Conservation (phyloP, 2,329 filamentous ascomycete species). For the Fusarium virguliforme region DNA sequence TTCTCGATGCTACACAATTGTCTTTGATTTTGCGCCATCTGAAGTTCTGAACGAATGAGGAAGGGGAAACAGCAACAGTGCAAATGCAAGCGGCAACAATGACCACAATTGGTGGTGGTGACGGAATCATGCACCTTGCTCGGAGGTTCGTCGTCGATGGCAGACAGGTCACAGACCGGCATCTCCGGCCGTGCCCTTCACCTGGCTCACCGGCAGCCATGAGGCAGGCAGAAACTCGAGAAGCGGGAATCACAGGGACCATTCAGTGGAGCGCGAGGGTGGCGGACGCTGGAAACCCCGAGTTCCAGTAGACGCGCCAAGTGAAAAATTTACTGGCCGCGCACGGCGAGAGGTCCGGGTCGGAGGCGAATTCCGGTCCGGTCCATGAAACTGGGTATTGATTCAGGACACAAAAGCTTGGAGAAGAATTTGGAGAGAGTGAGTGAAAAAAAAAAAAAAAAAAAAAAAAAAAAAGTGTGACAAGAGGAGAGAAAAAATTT, state of each 20-base stretch:
- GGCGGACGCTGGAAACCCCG: constrained; percentile 14
- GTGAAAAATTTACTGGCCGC: constrained; percentile 28
- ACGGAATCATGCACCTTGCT: constrained; percentile 21
- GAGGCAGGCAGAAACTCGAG: constrained; percentile 13
- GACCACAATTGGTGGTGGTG: background rate
- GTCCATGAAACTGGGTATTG: constrained; percentile 21
- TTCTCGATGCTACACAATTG: constrained; percentile 12
- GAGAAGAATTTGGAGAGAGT: constrained; percentile 30
- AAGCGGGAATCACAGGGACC: constrained; percentile 31
- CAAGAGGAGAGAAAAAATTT: constrained; percentile 5
- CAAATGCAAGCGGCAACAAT: constrained; percentile 4
- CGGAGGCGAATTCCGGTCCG: constrained; percentile 41
- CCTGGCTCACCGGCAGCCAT: constrained; percentile 23
- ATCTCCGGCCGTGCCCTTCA: constrained; percentile 32
- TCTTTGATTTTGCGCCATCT: constrained; percentile 15
- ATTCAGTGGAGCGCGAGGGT: constrained; percentile 27
- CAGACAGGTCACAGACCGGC: constrained; percentile 20
- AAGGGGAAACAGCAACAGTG: background rate
- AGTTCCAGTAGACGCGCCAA: constrained; percentile 34
- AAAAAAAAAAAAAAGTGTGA: constrained; percentile 17
- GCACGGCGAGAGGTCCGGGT: constrained; percentile 34
- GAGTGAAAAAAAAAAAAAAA: background rate
- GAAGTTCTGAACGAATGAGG: constrained; percentile 5
- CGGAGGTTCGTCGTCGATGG: constrained; percentile 19
- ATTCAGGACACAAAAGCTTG: constrained; percentile 3